Evolutionary conservation across 164 flowering plant genomes (phyloP), one percentile per base, ranked within the genome.

Genomic region (Aristolochia contorta): DNA sequence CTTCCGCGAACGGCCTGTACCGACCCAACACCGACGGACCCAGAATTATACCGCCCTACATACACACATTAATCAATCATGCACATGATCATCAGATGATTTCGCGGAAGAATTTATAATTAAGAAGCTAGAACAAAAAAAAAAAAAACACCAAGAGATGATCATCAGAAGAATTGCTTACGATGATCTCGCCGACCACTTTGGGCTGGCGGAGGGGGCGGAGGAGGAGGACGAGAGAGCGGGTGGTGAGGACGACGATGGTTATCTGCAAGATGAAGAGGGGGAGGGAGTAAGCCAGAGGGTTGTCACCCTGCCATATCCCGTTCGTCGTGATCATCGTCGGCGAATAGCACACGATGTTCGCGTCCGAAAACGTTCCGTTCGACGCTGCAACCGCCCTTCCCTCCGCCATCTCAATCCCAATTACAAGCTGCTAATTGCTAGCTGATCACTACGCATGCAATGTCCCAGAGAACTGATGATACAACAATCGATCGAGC

Each of bases 11-110:
- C 2, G 0, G 6, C 15, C 1, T 3, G 54, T 24, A 23, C 16
- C 65, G 57, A 9, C 77, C 74, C 6, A 74, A 20, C n/a, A 54
- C 58, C 18, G 78, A 63, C 3, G 78, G 78, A 52, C 78, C 75
- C 45, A 75, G 23, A 1, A 75, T 24, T 8, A 75, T 30, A 2
- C 78, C 78, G 7, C 63, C 67, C 75, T 75, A 65, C 25, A 58
- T n/a, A 16, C 4, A 19, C 27, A 12, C 49, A 43, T n/a, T n/a
- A n/a, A n/a, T n/a, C n/a, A n/a, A n/a, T n/a, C n/a, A n/a, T n/a
- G n/a, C n/a, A n/a, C n/a, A n/a, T n/a, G n/a, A n/a, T n/a, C n/a
- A n/a, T n/a, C n/a, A n/a, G n/a, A n/a, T n/a, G n/a, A n/a, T n/a
- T n/a, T n/a, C n/a, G n/a, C n/a, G n/a, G n/a, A n/a, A n/a, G n/a